phyloP scores from a whole-genome alignment of 352 stramenopile genomes.

The Globisporangium okanoganense region DNA sequence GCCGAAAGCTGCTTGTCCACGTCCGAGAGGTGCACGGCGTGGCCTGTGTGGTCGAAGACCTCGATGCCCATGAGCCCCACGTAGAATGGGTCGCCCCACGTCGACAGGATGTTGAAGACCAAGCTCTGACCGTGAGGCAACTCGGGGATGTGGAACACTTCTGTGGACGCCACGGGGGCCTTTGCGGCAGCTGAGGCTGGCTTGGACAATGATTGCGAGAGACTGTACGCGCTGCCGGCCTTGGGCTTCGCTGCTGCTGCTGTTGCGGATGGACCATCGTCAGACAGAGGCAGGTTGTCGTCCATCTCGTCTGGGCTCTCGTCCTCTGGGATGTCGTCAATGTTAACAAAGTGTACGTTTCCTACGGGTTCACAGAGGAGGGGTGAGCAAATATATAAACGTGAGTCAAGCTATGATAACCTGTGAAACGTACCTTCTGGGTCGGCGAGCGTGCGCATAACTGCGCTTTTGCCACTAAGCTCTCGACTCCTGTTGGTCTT shows the following conservation, averaged over 20 bases:
- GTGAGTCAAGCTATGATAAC: background rate
- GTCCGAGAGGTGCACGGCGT: constrained; percentile 54
- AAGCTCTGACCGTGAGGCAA: constrained; percentile 67
- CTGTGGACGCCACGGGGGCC: constrained; percentile 11
- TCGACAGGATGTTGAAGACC: constrained; percentile 83
- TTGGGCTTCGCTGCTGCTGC: background rate
- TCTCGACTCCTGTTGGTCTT: constrained; percentile 70
- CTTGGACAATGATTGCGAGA: background rate
- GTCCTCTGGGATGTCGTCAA: constrained; percentile 43
- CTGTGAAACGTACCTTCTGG: constrained; percentile 36
- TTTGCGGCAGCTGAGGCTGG: background rate
- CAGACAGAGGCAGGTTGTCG: background rate
- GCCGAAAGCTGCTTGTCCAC: constrained; percentile 70
- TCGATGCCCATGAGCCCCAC: constrained; percentile 89
- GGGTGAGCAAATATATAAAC: background rate
- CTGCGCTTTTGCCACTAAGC: constrained; percentile 49
- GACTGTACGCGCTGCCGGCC: background rate
- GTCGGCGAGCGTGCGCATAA: constrained; percentile 56
- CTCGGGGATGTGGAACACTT: constrained; percentile 65
- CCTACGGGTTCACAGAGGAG: constrained; percentile 16
- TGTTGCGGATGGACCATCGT: background rate
- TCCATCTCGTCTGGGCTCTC: constrained; percentile 7
- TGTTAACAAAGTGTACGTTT: constrained; percentile 80
- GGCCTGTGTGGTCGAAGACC: constrained; percentile 80
- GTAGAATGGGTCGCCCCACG: constrained; percentile 90